phyloP scores from a whole-genome alignment of 768 basidiomycete genomes.

The Saitozyma podzolica region DNA sequence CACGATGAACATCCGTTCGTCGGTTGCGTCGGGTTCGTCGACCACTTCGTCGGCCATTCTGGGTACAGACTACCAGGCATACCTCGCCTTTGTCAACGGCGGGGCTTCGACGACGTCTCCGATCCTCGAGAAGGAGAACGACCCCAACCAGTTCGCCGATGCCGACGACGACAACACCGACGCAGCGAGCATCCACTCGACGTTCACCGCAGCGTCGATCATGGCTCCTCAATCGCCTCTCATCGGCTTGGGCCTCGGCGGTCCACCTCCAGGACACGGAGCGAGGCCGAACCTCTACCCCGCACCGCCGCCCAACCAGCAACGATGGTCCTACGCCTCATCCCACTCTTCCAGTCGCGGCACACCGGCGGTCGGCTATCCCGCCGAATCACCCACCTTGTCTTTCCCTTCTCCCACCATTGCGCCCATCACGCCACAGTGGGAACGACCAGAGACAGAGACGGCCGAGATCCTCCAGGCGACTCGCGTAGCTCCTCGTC shows the following conservation, averaged over 20 bases:
- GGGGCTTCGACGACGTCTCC: slow-evolving; percentile 12
- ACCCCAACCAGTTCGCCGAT: slow-evolving; percentile 53
- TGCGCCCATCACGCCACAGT: background rate
- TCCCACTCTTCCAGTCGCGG: slow-evolving; percentile 29
- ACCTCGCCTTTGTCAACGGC: slow-evolving; percentile 33
- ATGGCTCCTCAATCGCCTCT: slow-evolving; percentile 21
- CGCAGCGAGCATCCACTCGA: slow-evolving; percentile 44
- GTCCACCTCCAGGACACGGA: slow-evolving; percentile 30
- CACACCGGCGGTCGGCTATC: slow-evolving; percentile 35
- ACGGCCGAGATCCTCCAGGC: slow-evolving; percentile 20
- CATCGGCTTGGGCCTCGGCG: slow-evolving; percentile 47
- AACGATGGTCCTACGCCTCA: slow-evolving; percentile 48
- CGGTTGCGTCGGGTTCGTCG: slow-evolving; percentile 46
- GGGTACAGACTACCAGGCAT: slow-evolving; percentile 36
- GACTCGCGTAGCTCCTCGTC: slow-evolving; percentile 25
- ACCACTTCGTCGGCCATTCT: slow-evolving; percentile 31
- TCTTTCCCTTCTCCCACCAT: background rate
- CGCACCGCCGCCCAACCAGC: slow-evolving; percentile 15
- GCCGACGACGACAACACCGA: slow-evolving; percentile 54
- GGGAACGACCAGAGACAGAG: too few relatives aligned
- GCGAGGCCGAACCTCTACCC: slow-evolving; percentile 41
- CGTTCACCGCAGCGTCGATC: slow-evolving; percentile 14
- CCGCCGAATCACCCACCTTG: slow-evolving; percentile 21
- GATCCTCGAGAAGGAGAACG: slow-evolving; percentile 14
- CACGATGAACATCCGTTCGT: slow-evolving; percentile 65